Evolutionary conservation across 495 filamentous ascomycete species (phyloP), one percentile per base, ranked within the genome.

Genomic region (Clohesyomyces aquaticus): DNA sequence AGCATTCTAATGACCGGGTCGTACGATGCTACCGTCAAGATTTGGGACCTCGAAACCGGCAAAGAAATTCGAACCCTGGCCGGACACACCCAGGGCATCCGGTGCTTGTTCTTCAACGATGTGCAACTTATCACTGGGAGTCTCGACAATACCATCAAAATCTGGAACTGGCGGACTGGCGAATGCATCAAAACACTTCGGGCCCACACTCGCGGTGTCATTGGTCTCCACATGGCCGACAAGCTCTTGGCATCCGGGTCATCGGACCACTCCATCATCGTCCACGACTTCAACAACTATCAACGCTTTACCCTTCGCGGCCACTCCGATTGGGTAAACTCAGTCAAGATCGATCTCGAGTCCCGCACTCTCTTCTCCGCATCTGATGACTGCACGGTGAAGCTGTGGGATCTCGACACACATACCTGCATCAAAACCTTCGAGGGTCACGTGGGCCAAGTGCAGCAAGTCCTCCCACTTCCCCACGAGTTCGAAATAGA

Each of bases 91-190:
- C 81, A 81, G 14, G 94, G 90, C 1, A 88, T 99, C 52, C 83
- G 94, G 18, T 88, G 91, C 52, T 83, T 99, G 19, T 91, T 96
- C 73, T 97, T 97, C 71, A 93, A 98, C 69, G 90, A 96, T 51
- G 88, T 82, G 93, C 93, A 74, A 19, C 81, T 96, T 51, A 91
- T 96, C 72, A 93, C 88, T 38, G 92, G 90, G 22, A 87, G 87
- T 65, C 75, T 96, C 50, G 92, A 96, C 71, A 75, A 82, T 55
- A 95, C 85, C 18, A 76, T 99, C 57, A 90, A 89, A 72, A 84
- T 98, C 27, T 99, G 94, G 95, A 96, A 98, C 67, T 98, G 93
- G 91, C 83, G 88, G 42, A 97, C 92, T 0, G 94, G 94, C 45
- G 85, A 90, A 68, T 95, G 90, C 71, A 82, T 96, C 45, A 89